These are phyloP conservation scores for Pichia inconspicua DNA, from an alignment of 1,139 yeast species.

Conservation along the genomic window DNA sequence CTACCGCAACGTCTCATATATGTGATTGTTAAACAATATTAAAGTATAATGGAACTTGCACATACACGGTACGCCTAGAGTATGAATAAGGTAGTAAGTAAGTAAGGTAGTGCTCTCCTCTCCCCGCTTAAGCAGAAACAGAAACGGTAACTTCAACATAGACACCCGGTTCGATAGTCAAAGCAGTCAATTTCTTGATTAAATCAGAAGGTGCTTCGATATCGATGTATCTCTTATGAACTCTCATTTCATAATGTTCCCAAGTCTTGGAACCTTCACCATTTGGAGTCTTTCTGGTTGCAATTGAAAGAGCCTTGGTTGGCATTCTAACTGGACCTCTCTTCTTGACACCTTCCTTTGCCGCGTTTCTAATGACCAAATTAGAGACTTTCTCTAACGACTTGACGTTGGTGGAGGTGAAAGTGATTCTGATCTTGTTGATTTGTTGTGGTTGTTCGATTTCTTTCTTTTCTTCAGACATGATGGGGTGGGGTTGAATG, in stretches of 20 bases:
- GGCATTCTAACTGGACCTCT: slow-evolving; percentile 99
- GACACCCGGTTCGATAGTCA: slow-evolving; percentile 70
- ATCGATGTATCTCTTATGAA: slow-evolving; percentile 99
- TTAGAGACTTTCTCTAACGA: slow-evolving; percentile 92
- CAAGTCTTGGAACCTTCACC: slow-evolving; percentile 99
- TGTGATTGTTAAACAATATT: slow-evolving; percentile 17
- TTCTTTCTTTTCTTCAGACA: slow-evolving; percentile 78
- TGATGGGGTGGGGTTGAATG: slow-evolving; percentile 25
- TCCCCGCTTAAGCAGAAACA: slow-evolving; percentile 28
- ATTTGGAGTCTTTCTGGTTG: slow-evolving; percentile 99
- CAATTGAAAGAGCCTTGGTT: slow-evolving; percentile 95
- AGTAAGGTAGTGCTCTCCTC: not conserved
- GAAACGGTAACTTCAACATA: slow-evolving; percentile 48
- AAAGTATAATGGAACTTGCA: slow-evolving; percentile 4
- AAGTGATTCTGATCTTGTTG: slow-evolving; percentile 98
- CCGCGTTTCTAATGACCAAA: slow-evolving; percentile 86
- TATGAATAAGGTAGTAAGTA: not conserved
- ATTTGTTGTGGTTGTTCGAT: slow-evolving; percentile 71
- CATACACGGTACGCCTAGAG: slow-evolving; percentile 59
- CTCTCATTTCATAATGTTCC: slow-evolving; percentile 99
- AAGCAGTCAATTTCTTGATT: slow-evolving; percentile 94
- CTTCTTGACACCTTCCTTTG: slow-evolving; percentile 71
- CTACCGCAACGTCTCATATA: slow-evolving; percentile 51
- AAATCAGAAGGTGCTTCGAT: slow-evolving; percentile 93
- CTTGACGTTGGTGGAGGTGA: slow-evolving; percentile 98